Conservation (phyloP, 352 stramenopile genomes). For the Globisporangium paddicum region DNA sequence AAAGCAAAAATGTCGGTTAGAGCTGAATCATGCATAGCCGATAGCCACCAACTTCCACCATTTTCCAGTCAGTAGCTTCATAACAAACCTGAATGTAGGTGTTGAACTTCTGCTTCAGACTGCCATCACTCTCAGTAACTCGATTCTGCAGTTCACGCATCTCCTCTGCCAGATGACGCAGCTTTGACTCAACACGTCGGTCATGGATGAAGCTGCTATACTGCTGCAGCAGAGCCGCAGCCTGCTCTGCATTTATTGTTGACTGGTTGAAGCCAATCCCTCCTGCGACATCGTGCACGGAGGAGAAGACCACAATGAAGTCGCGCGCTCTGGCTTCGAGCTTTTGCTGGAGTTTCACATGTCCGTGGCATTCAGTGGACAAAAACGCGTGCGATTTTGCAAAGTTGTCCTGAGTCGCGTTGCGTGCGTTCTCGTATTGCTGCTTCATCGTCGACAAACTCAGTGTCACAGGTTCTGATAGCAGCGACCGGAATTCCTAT, state of each 20-base stretch:
- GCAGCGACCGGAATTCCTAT: slow-evolving; percentile 72
- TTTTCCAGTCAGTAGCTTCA: not conserved
- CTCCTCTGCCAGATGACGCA: slow-evolving; percentile 44
- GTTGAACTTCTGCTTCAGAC: slow-evolving; percentile 39
- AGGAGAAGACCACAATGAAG: slow-evolving; percentile 24
- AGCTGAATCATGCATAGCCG: no score
- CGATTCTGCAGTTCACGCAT: slow-evolving; percentile 31
- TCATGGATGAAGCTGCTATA: slow-evolving; percentile 22
- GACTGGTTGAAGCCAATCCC: slow-evolving; percentile 13
- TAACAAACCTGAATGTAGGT: slow-evolving; percentile 51
- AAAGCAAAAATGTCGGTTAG: not conserved
- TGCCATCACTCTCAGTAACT: slow-evolving; percentile 27
- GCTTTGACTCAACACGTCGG: slow-evolving; percentile 32
- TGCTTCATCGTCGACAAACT: slow-evolving; percentile 76
- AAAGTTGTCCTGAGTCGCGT: slow-evolving; percentile 62
- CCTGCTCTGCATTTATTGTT: slow-evolving; percentile 27
- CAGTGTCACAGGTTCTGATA: slow-evolving; percentile 65
- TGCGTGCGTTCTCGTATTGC: slow-evolving; percentile 62
- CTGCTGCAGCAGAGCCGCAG: slow-evolving; percentile 20
- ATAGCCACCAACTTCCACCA: no score
- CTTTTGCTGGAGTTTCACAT: slow-evolving; percentile 61
- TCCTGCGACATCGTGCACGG: slow-evolving; percentile 22
- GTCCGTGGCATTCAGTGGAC: slow-evolving; percentile 33
- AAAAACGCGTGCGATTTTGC: slow-evolving; percentile 40
- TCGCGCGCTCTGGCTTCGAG: slow-evolving; percentile 48